Conservation (phyloP, 2,329 filamentous ascomycete species). For the Cladosporium colombiae region DNA sequence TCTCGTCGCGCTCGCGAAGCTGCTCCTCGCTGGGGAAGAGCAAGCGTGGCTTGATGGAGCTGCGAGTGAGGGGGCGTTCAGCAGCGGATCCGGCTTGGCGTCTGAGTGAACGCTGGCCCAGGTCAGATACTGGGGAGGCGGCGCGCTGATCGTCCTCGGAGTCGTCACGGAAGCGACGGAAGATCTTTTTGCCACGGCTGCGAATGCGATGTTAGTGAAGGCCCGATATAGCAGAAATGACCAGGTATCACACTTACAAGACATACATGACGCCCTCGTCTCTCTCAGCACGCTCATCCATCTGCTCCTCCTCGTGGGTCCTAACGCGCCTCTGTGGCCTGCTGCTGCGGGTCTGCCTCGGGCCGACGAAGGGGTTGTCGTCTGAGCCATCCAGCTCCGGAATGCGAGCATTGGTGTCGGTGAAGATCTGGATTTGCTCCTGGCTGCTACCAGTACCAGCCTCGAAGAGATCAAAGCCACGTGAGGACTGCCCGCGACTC, state of each 20-base stretch:
- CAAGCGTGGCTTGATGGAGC: conserved; percentile 70
- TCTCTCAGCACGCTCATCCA: conserved; percentile 65
- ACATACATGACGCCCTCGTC: conserved; percentile 73
- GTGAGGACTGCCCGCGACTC: conserved; percentile 35
- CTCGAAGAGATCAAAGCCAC: conserved; percentile 57
- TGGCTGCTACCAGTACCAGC: conserved; percentile 45
- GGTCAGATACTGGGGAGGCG: conserved; percentile 8
- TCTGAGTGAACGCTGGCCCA: conserved; percentile 34
- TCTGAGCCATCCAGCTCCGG: conserved; percentile 65
- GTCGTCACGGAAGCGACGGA: conserved; percentile 63
- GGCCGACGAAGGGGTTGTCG: conserved; percentile 71
- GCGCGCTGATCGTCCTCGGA: conserved; percentile 33
- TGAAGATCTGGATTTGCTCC: conserved; percentile 67
- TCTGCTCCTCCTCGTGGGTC: conserved; percentile 57
- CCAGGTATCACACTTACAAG: conserved; percentile 62
- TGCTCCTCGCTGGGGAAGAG: conserved; percentile 63
- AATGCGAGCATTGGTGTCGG: conserved; percentile 74
- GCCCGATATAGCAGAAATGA: conserved; percentile 10
- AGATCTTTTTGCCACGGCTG: conserved; percentile 78
- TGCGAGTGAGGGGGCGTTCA: conserved; percentile 61
- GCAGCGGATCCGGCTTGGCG: conserved; percentile 42
- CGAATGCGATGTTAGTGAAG: conserved; percentile 29
- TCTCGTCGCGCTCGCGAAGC: conserved; percentile 43
- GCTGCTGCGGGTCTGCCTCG: conserved; percentile 41
- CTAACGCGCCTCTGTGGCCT: conserved; percentile 47